Evolutionary conservation across 495 filamentous ascomycete species (phyloP).

Genomic region (Aspergillus coremiiformis): DNA sequence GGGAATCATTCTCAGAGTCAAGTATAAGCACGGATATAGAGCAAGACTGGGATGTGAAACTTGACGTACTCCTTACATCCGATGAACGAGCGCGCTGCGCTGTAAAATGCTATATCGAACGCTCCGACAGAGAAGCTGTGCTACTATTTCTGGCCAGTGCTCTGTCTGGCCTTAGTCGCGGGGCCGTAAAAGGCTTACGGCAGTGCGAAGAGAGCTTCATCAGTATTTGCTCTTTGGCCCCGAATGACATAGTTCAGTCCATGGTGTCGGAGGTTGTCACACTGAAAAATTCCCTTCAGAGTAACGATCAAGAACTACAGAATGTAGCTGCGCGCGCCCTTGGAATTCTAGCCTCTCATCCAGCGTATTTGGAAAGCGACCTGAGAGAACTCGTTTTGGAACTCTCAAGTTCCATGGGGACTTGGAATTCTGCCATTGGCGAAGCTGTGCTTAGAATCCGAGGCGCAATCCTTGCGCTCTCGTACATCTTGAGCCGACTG

Average conservation of each 20-base stretch:
- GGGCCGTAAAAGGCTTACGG: slow-evolving; percentile 40
- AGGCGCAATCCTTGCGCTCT: slow-evolving; percentile 51
- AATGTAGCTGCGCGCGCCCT: slow-evolving; percentile 59
- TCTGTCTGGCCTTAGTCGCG: slow-evolving; percentile 51
- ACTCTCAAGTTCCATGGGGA: slow-evolving; percentile 32
- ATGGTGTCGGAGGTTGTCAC: slow-evolving; percentile 42
- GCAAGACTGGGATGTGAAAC: slow-evolving; percentile 75
- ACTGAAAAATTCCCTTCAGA: slow-evolving; percentile 52
- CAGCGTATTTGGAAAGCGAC: slow-evolving; percentile 28
- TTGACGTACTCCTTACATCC: slow-evolving; percentile 61
- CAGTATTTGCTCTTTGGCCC: slow-evolving; percentile 58
- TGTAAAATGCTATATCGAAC: slow-evolving; percentile 46
- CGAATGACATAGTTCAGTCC: slow-evolving; percentile 42
- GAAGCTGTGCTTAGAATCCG: slow-evolving; percentile 52
- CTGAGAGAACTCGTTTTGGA: slow-evolving; percentile 34
- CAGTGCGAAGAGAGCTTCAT: slow-evolving; percentile 55
- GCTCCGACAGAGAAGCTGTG: slow-evolving; percentile 24
- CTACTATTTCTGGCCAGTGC: slow-evolving; percentile 43
- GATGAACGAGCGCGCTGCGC: slow-evolving; percentile 52
- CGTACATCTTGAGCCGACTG: slow-evolving; percentile 54
- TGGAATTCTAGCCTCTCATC: slow-evolving; percentile 70
- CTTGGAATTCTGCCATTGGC: slow-evolving; percentile 54
- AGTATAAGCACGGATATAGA: slow-evolving; percentile 50
- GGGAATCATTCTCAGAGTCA: slow-evolving; percentile 56
- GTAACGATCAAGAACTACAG: slow-evolving; percentile 61